Conservation (phyloP, 352 stramenopile species). For the Globisporangium barbulae region DNA sequence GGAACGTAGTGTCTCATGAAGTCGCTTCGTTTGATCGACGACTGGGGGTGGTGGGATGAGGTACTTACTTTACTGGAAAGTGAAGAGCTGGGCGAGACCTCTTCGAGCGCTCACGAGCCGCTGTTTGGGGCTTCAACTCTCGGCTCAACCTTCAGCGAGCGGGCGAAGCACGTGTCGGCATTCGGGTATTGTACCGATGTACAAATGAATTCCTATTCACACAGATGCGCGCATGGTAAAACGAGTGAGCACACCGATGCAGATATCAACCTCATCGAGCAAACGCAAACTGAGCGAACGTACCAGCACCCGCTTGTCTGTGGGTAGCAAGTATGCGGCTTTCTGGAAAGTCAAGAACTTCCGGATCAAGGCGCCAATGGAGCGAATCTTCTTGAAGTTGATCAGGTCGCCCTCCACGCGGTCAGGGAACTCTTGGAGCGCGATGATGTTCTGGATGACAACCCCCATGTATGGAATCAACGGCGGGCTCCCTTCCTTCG, state of each 20-base stretch:
- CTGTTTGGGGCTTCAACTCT: slow-evolving; percentile 49
- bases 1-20: not conserved
- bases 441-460: slow-evolving; percentile 85
- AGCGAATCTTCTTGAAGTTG: slow-evolving; percentile 89
- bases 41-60: not conserved
- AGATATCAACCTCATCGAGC: not conserved
- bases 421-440: slow-evolving; percentile 81
- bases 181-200: slow-evolving; percentile 56
- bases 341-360: slow-evolving; percentile 64
- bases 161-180: slow-evolving; percentile 71
- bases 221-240: slow-evolving; percentile 4
- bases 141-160: slow-evolving; percentile 80
- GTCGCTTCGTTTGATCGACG: not conserved
- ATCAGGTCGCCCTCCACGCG: slow-evolving; percentile 70
- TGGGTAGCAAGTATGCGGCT: slow-evolving; percentile 74
- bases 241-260: not conserved
- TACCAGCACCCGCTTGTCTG: slow-evolving; percentile 81
- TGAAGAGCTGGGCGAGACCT: not conserved
- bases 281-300: slow-evolving; percentile 10
- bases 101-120: slow-evolving; percentile 9
- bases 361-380: slow-evolving; percentile 58
- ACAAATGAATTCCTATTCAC: slow-evolving; percentile 69
- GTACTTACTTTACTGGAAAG: slow-evolving; percentile 4
- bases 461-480: slow-evolving; percentile 83
- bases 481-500: slow-evolving; percentile 61